Percentiles rank a stretch among this genome's conserved stretches.
phyloP scores from a whole-genome alignment of 163 green algal species.

The Chloromonas sp. region DNA sequence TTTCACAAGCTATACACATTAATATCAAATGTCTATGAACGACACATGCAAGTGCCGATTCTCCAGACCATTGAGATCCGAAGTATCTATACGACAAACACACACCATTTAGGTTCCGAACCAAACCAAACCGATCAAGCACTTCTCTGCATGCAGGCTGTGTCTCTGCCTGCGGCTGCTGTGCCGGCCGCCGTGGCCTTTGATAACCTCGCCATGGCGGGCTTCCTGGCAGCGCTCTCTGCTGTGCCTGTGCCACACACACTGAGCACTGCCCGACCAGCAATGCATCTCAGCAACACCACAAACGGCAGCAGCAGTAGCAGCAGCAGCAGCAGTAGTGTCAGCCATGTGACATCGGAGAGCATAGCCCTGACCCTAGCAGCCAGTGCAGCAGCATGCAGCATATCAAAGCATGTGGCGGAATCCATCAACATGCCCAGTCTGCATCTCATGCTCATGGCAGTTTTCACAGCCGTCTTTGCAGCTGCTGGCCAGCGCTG shows the following conservation, averaged over 20 bases:
- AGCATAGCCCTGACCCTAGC: not conserved
- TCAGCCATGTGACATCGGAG: not conserved
- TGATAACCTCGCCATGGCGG: conserved; percentile 37
- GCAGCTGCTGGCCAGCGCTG: not conserved
- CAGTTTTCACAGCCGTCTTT: not conserved
- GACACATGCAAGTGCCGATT: too few species aligned
- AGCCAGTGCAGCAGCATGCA: not conserved
- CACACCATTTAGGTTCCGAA: not conserved
- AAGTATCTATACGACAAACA: not conserved
- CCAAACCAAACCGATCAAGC: not conserved
- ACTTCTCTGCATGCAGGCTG: conserved; percentile 5
- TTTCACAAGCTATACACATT: too few species aligned
- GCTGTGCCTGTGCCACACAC: not conserved
- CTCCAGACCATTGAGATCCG: too few species aligned
- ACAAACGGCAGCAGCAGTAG: not conserved
- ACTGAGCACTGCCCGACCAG: too few species aligned
- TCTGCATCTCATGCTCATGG: not conserved
- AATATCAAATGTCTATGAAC: too few species aligned
- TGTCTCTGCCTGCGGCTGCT: conserved; percentile 6
- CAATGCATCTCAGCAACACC: too few species aligned
- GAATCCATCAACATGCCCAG: not conserved
- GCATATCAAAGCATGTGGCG: not conserved
- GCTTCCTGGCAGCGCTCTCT: conserved; percentile 25
- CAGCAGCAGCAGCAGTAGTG: conserved; percentile 4
- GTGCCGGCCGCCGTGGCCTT: conserved; percentile 25